Evolutionary conservation across 2,329 filamentous ascomycete genomes (phyloP).

Genomic region (Pseudomassariella vexata): DNA sequence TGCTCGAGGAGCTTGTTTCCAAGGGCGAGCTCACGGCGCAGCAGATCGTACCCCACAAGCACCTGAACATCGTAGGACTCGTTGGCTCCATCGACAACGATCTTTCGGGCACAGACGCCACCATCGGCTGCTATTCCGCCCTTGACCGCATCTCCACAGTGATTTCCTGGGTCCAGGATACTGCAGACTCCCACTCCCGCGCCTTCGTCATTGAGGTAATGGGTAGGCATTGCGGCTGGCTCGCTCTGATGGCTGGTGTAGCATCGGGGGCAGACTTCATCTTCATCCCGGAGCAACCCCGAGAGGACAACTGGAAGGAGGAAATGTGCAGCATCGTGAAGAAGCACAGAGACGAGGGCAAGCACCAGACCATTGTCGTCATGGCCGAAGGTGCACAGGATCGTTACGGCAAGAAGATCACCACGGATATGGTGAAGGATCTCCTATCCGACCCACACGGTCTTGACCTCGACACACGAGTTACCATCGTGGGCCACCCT

Average conservation of each 20-base stretch:
- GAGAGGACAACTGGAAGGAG: conserved; percentile 78
- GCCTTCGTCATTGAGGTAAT: conserved; percentile 98
- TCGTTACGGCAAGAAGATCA: conserved; percentile 76
- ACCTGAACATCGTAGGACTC: conserved; percentile 92
- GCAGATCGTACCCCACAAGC: conserved; percentile 70
- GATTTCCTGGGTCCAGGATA: conserved; percentile 95
- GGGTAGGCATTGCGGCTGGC: conserved; percentile 96
- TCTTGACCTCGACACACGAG: conserved; percentile 81
- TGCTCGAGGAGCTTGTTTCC: conserved; percentile 78
- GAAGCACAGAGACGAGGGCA: conserved; percentile 80
- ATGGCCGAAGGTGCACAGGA: conserved; percentile 94
- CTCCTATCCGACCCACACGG: conserved; percentile 74
- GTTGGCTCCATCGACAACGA: conserved; percentile 99
- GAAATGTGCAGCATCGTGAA: conserved; percentile 78
- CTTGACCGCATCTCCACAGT: conserved; percentile 90
- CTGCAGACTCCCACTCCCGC: conserved; percentile 86
- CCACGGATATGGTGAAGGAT: conserved; percentile 74
- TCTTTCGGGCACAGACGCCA: conserved; percentile 93
- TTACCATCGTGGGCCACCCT: conserved; percentile 95
- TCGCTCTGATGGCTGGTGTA: conserved; percentile 93
- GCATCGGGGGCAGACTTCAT: conserved; percentile 94
- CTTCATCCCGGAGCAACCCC: conserved; percentile 93
- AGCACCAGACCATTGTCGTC: conserved; percentile 97
- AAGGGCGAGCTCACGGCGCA: conserved; percentile 64
- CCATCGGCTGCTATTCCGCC: conserved; percentile 94